Conservation (phyloP, 225 moss, liverwort and hornwort genomes). For the Takakia lepidozioides region DNA sequence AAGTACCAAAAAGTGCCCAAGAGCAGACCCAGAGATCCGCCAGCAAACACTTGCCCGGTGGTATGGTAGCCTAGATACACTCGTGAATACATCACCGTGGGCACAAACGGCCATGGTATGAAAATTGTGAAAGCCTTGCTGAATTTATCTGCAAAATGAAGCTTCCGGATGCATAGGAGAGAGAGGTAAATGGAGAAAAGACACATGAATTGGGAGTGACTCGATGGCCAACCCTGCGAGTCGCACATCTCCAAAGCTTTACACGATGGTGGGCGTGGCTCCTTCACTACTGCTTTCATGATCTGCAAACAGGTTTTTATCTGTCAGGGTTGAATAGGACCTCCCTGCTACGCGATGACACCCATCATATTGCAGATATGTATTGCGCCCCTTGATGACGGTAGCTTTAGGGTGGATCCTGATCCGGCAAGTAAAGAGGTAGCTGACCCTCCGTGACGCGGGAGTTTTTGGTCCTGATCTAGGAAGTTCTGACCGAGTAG, state of each 20-base stretch:
- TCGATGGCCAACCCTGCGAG: conserved; percentile 94
- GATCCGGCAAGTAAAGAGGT: no score
- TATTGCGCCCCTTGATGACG: no score
- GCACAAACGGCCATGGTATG: conserved; percentile 87
- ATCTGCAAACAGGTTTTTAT: no score
- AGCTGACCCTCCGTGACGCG: no score
- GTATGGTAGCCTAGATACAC: conserved; percentile 93
- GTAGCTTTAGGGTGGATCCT: no score
- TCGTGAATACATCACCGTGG: conserved; percentile 78
- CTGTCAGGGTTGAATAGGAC: no score
- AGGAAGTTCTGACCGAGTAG: no score
- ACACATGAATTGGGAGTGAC: conserved; percentile 92
- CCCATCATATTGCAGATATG: no score
- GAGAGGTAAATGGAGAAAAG: conserved; percentile 80
- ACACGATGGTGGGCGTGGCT: conserved; percentile 85
- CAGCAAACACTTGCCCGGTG: conserved; percentile 68
- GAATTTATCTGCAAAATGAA: conserved; percentile 56
- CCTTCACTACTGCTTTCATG: conserved; percentile 68
- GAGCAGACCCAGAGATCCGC: conserved; percentile 51
- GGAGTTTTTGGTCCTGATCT: no score
- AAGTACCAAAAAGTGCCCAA: conserved; percentile 65
- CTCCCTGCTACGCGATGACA: no score
- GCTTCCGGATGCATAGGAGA: conserved; percentile 46
- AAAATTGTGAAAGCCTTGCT: conserved; percentile 59
- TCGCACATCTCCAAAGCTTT: conserved; percentile 93